These are phyloP conservation scores for Pleurotus citrinopileatus DNA, from an alignment of 768 basidiomycete species.

Conservation along the genomic window DNA sequence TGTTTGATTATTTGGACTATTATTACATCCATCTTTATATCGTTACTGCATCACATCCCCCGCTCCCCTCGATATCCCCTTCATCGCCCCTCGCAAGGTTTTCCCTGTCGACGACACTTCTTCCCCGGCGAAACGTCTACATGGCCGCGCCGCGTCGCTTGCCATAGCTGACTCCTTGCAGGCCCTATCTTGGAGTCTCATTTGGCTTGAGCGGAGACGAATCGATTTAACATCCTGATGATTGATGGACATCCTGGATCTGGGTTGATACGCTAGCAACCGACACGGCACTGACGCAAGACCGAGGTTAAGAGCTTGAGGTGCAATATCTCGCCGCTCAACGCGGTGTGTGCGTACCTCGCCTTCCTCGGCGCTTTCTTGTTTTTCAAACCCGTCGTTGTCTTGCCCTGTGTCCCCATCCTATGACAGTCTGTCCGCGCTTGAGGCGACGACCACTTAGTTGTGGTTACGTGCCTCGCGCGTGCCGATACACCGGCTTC, in stretches of 20 bases:
- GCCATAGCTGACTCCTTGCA: too few relatives aligned
- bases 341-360: conserved; percentile 51
- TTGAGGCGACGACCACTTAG: conserved; percentile 80
- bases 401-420: neutral
- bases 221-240: conserved; percentile 23
- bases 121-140: conserved; percentile 1
- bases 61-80: conserved; percentile 4
- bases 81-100: conserved; percentile 1
- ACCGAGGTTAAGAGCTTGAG: conserved; percentile 57
- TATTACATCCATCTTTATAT: conserved; percentile 4
- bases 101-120: neutral
- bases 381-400: conserved; percentile 28
- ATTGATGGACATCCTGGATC: conserved; percentile 49
- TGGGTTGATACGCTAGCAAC: conserved; percentile 42
- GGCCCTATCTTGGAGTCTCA: too few relatives aligned
- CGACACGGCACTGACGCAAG: conserved; percentile 71
- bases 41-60: conserved; percentile 1
- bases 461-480: conserved; percentile 79
- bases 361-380: conserved; percentile 56
- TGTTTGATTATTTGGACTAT: conserved; percentile 13
- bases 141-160: conserved; percentile 10
- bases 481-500: conserved; percentile 76
- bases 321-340: conserved; percentile 47
- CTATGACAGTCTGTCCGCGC: conserved; percentile 21
- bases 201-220: conserved; percentile 18